phyloP scores from a whole-genome alignment of 495 filamentous ascomycete species.

The Penicillium fimorum region DNA sequence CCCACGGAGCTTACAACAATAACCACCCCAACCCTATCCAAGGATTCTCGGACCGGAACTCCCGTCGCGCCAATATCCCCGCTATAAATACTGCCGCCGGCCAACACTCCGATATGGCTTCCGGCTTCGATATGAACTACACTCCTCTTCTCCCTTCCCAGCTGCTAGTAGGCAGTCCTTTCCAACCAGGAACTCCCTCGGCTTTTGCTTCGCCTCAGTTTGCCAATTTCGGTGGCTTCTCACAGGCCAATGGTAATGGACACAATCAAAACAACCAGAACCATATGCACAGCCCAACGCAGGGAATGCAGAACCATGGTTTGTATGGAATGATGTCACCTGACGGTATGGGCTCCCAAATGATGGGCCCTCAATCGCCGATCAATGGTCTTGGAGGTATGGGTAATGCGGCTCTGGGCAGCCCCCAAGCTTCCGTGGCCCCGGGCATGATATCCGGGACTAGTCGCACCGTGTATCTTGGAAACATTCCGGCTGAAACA shows the following conservation, averaged over 20 bases:
- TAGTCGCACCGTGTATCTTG: conserved; percentile 93
- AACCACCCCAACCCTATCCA: conserved; percentile 60
- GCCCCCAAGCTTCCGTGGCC: conserved; percentile 66
- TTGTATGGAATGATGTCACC: conserved; percentile 75
- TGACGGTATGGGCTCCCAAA: conserved; percentile 68
- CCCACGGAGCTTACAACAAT: conserved; percentile 82
- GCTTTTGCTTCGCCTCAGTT: conserved; percentile 91
- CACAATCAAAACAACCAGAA: conserved; percentile 57
- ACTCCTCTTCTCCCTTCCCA: conserved; percentile 93
- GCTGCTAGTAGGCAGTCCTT: conserved; percentile 91
- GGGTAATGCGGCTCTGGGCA: conserved; percentile 55
- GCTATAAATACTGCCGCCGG: conserved; percentile 79
- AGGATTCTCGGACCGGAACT: conserved; percentile 79
- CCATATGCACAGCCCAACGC: conserved; percentile 57
- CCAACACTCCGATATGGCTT: conserved; percentile 72
- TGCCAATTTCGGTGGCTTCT: conserved; percentile 74
- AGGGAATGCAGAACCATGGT: conserved; percentile 65
- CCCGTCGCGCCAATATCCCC: conserved; percentile 81
- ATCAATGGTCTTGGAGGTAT: conserved; percentile 68
- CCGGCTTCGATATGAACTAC: conserved; percentile 96
- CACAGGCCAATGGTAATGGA: conserved; percentile 62
- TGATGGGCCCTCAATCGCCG: conserved; percentile 82
- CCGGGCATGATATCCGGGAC: conserved; percentile 84
- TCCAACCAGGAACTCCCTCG: conserved; percentile 90
- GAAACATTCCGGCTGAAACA: conserved; percentile 98